Evolutionary conservation across 2,329 filamentous ascomycete species (phyloP), one percentile per base, ranked within the genome.

Genomic region (Parasarocladium wereldwijsianum): DNA sequence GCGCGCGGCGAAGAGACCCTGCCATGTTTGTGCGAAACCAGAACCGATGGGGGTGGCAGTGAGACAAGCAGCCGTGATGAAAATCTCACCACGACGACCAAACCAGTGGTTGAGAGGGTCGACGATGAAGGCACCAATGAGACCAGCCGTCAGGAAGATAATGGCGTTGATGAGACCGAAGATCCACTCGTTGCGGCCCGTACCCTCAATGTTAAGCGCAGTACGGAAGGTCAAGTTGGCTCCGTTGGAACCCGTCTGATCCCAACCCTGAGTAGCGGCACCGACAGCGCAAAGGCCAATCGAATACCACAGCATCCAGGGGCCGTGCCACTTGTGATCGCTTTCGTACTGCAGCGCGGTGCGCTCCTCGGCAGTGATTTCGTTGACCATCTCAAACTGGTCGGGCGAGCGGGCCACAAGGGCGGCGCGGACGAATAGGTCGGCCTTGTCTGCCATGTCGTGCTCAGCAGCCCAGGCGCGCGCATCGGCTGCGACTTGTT

Each of bases 81-180:
- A 77, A 34, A 78, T 76, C 4, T 70, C 74, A 21, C 72, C 72
- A 9, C 75, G 60, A 34, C 75, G 68, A 10, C 74, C 75, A 32
- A 79, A 66, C 45, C 55, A 66, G 38, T 70, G 60, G 47, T 77
- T 76, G 17, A 67, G 41, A 4, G 70, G 70, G 35, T 49, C 46
- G 21, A 44, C 43, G 19, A 46, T 29, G 26, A 33, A 38, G 10
- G 31, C 32, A 4, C 70, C 73, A 11, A 78, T 58, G 1, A 75
- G 46, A 24, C 73, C 73, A 16, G 73, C 58, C 40, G 40, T 62
- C 13, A 50, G 19, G 15, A 50, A 50, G 12, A 50, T 49, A 13
- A 50, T 50, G 7, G 49, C 42, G 21, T 52, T 52, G 32, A 52
- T 41, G 9, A 51, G 33, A 11, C 49, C 50, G 8, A 51, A 43